These are phyloP conservation scores for Lactarius deliciosus DNA, from an alignment of 768 basidiomycete species.

Conservation along the genomic window DNA sequence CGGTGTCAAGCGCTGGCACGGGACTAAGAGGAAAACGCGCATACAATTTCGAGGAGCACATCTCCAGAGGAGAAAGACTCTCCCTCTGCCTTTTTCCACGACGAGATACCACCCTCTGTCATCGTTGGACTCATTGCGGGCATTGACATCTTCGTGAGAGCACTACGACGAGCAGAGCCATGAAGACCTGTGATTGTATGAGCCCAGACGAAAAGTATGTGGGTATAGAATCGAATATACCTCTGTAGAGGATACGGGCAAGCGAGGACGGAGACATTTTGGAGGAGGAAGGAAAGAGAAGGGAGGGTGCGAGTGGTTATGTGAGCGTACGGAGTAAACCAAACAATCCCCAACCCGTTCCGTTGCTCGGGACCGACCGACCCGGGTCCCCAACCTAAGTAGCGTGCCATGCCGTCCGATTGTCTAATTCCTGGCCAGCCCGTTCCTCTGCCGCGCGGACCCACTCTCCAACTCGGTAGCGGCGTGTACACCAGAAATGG, in stretches of 20 bases:
- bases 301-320: slow-evolving; percentile 27
- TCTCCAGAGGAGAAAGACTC: slow-evolving; percentile 88
- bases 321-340: slow-evolving; percentile 30
- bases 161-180: slow-evolving; percentile 73
- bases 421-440: slow-evolving; percentile 78
- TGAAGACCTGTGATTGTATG: slow-evolving; percentile 62
- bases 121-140: slow-evolving; percentile 99
- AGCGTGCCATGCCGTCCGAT: slow-evolving; percentile 37
- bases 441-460: slow-evolving; percentile 53
- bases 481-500: slow-evolving; percentile 69
- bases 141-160: slow-evolving; percentile 88
- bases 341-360: slow-evolving; percentile 29
- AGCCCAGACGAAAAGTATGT: slow-evolving; percentile 48
- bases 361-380: neutral
- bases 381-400: neutral
- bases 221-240: slow-evolving; percentile 64
- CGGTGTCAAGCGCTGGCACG: slow-evolving; percentile 23
- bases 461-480: slow-evolving; percentile 56
- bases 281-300: slow-evolving; percentile 19
- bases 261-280: slow-evolving; percentile 59
- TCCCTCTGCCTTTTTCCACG: slow-evolving; percentile 97
- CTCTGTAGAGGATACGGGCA: slow-evolving; percentile 63
- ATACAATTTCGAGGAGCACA: slow-evolving; percentile 92
- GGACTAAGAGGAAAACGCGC: slow-evolving; percentile 34
- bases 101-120: slow-evolving; percentile 98